Evolutionary conservation across 495 filamentous ascomycete species (phyloP).

Genomic region (Lentithecium fluviatile): DNA sequence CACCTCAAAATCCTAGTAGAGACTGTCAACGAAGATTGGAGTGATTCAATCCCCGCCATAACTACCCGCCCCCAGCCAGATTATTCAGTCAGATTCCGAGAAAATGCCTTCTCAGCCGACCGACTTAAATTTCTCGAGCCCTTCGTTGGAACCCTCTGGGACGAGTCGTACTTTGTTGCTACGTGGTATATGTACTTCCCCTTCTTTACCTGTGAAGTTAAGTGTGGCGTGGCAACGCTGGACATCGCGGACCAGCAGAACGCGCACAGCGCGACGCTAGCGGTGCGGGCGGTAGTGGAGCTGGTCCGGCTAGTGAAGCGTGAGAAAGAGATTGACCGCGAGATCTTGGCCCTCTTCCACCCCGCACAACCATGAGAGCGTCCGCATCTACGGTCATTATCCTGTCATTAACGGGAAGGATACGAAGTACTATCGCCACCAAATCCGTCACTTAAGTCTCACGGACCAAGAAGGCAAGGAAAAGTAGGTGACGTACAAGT

Average conservation of each 20-base stretch:
- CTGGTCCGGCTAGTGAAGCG: slow-evolving; percentile 38
- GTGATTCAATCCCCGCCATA: slow-evolving; percentile 3
- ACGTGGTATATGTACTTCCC: no score
- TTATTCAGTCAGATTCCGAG: slow-evolving; percentile 20
- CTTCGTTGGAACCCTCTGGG: no score
- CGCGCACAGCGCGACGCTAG: slow-evolving; percentile 39
- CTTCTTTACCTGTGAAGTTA: no score
- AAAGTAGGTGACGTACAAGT: no score
- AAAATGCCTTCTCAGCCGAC: slow-evolving; percentile 5
- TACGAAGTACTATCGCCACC: no score
- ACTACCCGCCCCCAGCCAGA: slow-evolving; percentile 25
- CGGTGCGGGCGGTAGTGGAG: slow-evolving; percentile 38
- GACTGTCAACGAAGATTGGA: slow-evolving; percentile 25
- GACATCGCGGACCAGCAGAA: slow-evolving; percentile 42
- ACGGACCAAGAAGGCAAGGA: no score
- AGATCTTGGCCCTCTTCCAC: slow-evolving; percentile 43
- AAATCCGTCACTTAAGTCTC: no score
- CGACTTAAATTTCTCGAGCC: background rate
- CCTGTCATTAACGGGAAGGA: no score
- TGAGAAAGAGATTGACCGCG: slow-evolving; percentile 41
- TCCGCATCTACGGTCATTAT: no score
- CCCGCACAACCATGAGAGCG: no score
- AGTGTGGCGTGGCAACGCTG: slow-evolving; percentile 19
- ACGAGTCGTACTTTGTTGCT: no score
- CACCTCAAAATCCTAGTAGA: slow-evolving; percentile 19